These are phyloP conservation scores for Coemansia sp. DNA, from an alignment of 192 early-diverging fungal genomes.

Conservation along the genomic window DNA sequence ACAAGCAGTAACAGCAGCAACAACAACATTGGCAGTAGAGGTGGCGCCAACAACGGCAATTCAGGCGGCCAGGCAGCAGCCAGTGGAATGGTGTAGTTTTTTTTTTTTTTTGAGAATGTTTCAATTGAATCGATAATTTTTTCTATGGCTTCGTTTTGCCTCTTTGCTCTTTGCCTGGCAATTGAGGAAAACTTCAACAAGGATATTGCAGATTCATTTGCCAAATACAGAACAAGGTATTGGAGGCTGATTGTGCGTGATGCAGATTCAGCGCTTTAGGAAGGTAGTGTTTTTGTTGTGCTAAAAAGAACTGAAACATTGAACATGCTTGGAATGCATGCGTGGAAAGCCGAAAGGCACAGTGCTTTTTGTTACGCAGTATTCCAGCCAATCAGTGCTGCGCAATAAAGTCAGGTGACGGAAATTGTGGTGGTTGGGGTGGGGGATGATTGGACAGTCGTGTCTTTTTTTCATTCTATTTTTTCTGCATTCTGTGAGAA, in stretches of 20 bases:
- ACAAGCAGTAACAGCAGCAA: constrained; percentile 5
- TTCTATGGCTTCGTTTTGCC: not conserved
- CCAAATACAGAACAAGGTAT: not conserved
- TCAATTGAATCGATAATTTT: not conserved
- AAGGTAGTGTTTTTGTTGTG: too few species aligned
- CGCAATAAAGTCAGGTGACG: constrained; percentile 7
- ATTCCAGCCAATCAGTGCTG: constrained; percentile 11
- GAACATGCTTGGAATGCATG: too few species aligned
- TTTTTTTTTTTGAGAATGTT: not conserved
- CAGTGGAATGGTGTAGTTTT: not conserved
- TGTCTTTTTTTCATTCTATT: constrained; percentile 2
- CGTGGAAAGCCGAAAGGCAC: too few species aligned
- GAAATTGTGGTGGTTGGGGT: constrained; percentile 7
- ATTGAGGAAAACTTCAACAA: not conserved
- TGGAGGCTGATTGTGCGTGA: not conserved
- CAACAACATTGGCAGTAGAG: not conserved
- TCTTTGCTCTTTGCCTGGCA: not conserved
- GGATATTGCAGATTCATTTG: not conserved
- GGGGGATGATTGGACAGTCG: not conserved
- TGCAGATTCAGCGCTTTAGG: too few species aligned
- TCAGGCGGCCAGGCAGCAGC: not conserved
- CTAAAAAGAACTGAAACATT: too few species aligned
- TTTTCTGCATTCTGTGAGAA: constrained; percentile 8
- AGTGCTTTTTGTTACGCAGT: not conserved
- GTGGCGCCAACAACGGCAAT: not conserved